Conservation (phyloP, 257 asterid species). For the Parsonsia alboflavescens region DNA sequence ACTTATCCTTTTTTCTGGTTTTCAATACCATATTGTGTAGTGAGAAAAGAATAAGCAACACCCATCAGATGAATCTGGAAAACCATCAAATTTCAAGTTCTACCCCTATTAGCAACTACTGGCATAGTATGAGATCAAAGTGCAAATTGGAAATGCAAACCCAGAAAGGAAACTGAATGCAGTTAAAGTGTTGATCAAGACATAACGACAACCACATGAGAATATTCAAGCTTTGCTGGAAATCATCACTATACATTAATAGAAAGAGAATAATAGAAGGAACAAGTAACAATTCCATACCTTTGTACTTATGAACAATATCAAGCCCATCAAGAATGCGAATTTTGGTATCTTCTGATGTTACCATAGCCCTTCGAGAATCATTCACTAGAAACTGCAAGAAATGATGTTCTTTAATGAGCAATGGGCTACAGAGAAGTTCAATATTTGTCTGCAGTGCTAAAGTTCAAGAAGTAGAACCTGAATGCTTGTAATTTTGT, state of each 20-base stretch:
- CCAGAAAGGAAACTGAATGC: background rate
- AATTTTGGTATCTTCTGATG: conserved; percentile 79
- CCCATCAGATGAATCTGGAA: background rate
- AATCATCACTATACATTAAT: background rate
- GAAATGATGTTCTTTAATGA: conserved; percentile 11
- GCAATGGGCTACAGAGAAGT: background rate
- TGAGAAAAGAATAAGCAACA: background rate
- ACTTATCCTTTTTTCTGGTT: background rate
- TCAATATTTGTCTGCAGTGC: background rate
- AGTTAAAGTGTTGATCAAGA: background rate
- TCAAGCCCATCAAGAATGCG: conserved; percentile 74
- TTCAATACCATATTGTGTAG: background rate
- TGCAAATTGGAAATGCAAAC: background rate
- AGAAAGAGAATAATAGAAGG: background rate
- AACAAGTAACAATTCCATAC: conserved; percentile 23
- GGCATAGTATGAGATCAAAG: background rate
- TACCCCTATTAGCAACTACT: background rate
- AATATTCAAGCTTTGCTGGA: background rate
- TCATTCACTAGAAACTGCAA: conserved; percentile 49
- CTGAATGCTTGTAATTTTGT: conserved; percentile 87
- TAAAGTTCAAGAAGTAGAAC: conserved; percentile 24
- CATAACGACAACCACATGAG: background rate
- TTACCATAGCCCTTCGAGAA: conserved; percentile 59
- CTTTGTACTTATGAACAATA: conserved; percentile 69
- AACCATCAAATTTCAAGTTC: background rate